Evolutionary conservation across 129 eudicot genomes (phyloP).

Genomic region (Flaveria robusta): DNA sequence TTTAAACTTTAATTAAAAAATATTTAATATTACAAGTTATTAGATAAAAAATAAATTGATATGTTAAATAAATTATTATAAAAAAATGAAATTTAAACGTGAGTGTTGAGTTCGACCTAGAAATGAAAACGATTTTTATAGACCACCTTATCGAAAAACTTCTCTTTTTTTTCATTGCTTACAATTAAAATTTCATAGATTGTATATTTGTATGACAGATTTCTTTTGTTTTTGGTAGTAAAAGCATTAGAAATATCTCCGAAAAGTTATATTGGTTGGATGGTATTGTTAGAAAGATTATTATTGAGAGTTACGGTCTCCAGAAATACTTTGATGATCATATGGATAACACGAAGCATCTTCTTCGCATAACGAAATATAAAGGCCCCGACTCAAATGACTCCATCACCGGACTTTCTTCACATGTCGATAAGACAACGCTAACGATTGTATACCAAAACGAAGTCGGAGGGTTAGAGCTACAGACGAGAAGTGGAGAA

Average conservation of each 20-base stretch:
- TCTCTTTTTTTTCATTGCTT: no score
- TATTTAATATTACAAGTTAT: no score
- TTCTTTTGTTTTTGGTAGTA: conserved; percentile 28
- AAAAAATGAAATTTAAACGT: no score
- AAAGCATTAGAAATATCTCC: conserved; percentile 36
- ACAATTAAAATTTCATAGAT: no score
- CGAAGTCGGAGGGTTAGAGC: conserved; percentile 44
- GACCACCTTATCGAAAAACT: no score
- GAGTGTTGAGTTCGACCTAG: no score
- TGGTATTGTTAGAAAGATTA: conserved; percentile 48
- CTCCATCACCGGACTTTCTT: conserved; percentile 40
- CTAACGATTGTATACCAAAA: conserved; percentile 55
- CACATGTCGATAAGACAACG: conserved; percentile 57
- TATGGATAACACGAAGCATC: conserved; percentile 52
- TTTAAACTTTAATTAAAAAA: no score
- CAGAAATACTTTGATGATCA: conserved; percentile 57
- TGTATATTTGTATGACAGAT: not conserved
- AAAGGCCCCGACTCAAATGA: conserved; percentile 44
- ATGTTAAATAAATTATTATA: no score
- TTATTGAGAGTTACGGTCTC: conserved; percentile 52
- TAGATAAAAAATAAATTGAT: no score
- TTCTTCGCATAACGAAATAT: conserved; percentile 55
- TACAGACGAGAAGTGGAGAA: conserved; percentile 43
- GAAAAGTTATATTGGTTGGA: conserved; percentile 54
- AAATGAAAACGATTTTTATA: no score